phyloP scores from a whole-genome alignment of 805 yeast species.

The Soucietia sequanensis region DNA sequence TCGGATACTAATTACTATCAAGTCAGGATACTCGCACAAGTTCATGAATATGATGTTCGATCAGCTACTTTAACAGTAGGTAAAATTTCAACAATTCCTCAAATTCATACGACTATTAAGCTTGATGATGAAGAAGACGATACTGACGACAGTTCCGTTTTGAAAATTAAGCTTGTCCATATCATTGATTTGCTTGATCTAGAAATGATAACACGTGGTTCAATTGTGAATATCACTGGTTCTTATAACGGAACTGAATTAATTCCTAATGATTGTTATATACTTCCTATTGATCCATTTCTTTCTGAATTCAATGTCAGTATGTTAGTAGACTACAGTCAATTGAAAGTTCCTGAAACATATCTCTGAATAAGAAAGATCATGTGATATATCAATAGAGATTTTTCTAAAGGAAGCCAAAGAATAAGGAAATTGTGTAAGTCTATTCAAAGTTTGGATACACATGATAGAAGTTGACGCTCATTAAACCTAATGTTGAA shows the following conservation, averaged over 20 bases:
- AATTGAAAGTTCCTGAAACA: slow-evolving; percentile 7
- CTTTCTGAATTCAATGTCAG: slow-evolving; percentile 9
- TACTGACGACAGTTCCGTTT: not conserved
- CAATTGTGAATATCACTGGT: slow-evolving; percentile 28
- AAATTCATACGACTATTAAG: slow-evolving; percentile 9
- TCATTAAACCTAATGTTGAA: no score
- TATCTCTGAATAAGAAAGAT: no score
- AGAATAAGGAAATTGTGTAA: no score
- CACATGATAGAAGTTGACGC: no score
- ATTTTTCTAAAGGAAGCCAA: no score
- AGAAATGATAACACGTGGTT: slow-evolving; percentile 17
- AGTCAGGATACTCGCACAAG: slow-evolving; percentile 30
- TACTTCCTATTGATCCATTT: no score
- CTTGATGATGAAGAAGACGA: slow-evolving; percentile 6
- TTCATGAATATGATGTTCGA: slow-evolving; percentile 15
- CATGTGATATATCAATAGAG: no score
- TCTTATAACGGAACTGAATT: slow-evolving; percentile 27
- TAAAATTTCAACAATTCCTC: slow-evolving; percentile 16
- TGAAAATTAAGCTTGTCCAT: slow-evolving; percentile 4
- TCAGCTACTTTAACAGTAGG: slow-evolving; percentile 12
- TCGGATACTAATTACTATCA: slow-evolving; percentile 15
- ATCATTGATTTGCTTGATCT: slow-evolving; percentile 9
- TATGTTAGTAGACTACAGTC: slow-evolving; percentile 15
- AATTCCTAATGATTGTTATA: slow-evolving; percentile 20
- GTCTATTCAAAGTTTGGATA: no score